Evolutionary conservation across 208 protist genomes (phyloP), one percentile per base, ranked within the genome.

Genomic region (Trypanosoma theileri): DNA sequence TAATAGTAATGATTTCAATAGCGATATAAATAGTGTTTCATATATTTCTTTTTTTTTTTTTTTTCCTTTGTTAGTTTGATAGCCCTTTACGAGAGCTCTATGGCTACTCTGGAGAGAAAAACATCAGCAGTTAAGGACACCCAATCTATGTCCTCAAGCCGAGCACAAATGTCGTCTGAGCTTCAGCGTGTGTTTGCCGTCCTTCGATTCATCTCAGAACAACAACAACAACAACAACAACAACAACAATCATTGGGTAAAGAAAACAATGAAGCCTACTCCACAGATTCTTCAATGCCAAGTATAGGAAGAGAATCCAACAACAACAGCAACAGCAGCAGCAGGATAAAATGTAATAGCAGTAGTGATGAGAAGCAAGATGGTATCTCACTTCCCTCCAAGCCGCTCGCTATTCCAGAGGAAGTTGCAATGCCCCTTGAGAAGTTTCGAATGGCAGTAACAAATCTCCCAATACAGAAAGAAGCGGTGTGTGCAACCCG

Each of bases 361-460:
- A 48, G 16, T 48, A 48, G 1, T 3, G 16, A 11, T 48, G 11
- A 11, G 3, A 48, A 17, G 1, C 10, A 11, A n/a, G 16, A 48
- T n/a, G 11, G 4, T 48, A 48, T 48, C 13, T 1, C 13, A n/a
- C 10, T 12, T 48, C 16, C 44, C 3, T 26, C 52, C 48, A 80
- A 81, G 51, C 76, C 71, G 0, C 64, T 82, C 10, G 24, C 22
- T 21, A 65, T 82, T 19, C 80, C 85, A 1, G 40, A 52, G 22
- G 13, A 19, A 16, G 42, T 92, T 40, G 28, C 12, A 1, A 61
- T 74, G 3, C 51, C 76, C 3, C 64, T 94, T 26, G 85, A 91
- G 55, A 9, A 19, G 12, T 89, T 77, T 59, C 88, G 88, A n/a
- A 84, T 89, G 79, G 68, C 81, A 31, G 73, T 77, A 11, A 89